A percentile compares a stretch with the other conserved stretches of the same genome.
These are phyloP conservation scores for Arachnomyces sp. DNA, from an alignment of 2,329 filamentous ascomycete species.

Conservation along the genomic window DNA sequence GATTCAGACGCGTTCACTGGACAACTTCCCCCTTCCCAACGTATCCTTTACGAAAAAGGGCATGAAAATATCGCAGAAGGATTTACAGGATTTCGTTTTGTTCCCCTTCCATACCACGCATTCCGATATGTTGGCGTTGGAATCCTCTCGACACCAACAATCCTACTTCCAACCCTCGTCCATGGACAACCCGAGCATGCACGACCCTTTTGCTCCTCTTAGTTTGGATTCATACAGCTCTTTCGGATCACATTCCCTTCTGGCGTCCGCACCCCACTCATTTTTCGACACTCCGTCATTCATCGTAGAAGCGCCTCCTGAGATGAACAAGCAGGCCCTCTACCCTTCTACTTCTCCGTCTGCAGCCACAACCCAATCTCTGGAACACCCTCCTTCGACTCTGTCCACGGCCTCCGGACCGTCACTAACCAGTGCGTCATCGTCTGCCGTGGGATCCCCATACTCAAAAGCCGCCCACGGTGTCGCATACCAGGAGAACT, in stretches of 20 bases:
- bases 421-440: conserved; percentile 50
- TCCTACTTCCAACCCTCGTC: conserved; percentile 10
- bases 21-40: too few species aligned
- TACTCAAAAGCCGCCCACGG: conserved; percentile 54
- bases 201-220: conserved; percentile 6
- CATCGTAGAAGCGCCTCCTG: conserved; percentile 3
- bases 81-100: too few species aligned
- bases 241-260: conserved; percentile 9
- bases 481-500: conserved; percentile 45
- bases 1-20: too few species aligned
- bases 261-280: conserved; percentile 7
- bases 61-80: too few species aligned
- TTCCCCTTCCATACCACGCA: background rate
- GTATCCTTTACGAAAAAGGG: too few species aligned
- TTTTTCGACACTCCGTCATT: conserved; percentile 9
- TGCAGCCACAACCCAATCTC: conserved; percentile 20
- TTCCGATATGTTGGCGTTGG: conserved; percentile 13
- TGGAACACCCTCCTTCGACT: conserved; percentile 45
- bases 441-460: conserved; percentile 60
- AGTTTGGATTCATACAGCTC: conserved; percentile 5
- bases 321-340: conserved; percentile 7
- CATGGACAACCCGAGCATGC: conserved; percentile 11
- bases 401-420: conserved; percentile 54
- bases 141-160: conserved; percentile 10
- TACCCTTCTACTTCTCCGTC: conserved; percentile 27